These are phyloP conservation scores for Mycosarcoma maydis DNA, from an alignment of 1,284 basidiomycete species.

Conservation along the genomic window DNA sequence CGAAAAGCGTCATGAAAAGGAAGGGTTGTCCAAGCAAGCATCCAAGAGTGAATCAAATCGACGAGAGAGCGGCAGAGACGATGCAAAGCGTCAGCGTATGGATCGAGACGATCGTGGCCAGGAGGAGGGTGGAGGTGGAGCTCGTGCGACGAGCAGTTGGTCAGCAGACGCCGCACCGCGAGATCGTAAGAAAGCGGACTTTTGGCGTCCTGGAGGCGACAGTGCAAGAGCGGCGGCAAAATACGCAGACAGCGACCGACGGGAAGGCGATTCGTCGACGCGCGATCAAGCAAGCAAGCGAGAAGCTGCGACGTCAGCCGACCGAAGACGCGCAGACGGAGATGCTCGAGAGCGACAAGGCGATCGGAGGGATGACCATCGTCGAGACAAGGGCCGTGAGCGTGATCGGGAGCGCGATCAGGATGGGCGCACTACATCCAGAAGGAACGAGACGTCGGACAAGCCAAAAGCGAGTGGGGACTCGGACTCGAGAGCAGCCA, in stretches of 20 bases:
- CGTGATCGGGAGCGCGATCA: conserved; percentile 10
- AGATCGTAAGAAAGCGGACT: conserved; percentile 14
- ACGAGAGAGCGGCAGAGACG: background rate
- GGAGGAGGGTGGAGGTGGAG: conserved; percentile 1
- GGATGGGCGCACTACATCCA: conserved; percentile 1
- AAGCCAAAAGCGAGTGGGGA: conserved; percentile 2
- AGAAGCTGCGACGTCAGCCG: conserved; percentile 7
- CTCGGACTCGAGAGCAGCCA: background rate
- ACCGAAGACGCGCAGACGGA: conserved; percentile 14
- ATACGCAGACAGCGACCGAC: conserved; percentile 15
- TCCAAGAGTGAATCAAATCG: background rate
- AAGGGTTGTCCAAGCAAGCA: background rate
- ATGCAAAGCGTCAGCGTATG: conserved; percentile 20
- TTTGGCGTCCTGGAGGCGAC: conserved; percentile 29
- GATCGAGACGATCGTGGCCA: conserved; percentile 18
- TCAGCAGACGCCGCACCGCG: conserved; percentile 23
- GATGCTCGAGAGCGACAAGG: conserved; percentile 6
- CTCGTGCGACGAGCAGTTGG: conserved; percentile 12
- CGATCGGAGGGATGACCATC: conserved; percentile 16
- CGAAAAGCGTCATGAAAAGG: background rate
- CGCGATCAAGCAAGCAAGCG: conserved; percentile 18
- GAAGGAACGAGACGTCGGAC: conserved; percentile 7
- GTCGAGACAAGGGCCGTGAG: conserved; percentile 13
- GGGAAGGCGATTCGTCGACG: conserved; percentile 2
- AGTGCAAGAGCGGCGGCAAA: conserved; percentile 3